These are phyloP conservation scores for Lepiota venenata DNA, from an alignment of 768 basidiomycete genomes.

Conservation along the genomic window DNA sequence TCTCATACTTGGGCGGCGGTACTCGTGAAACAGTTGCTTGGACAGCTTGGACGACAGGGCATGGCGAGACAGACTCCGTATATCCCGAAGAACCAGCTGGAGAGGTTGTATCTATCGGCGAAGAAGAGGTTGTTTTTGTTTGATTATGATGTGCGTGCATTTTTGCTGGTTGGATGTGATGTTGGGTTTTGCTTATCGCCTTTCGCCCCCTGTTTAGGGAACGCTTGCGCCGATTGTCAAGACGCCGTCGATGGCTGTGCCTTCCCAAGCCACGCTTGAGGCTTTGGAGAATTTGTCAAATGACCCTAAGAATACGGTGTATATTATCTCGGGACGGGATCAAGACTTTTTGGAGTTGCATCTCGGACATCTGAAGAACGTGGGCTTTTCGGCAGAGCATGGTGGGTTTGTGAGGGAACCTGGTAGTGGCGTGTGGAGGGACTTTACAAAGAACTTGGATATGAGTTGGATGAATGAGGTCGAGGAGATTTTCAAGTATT, in stretches of 20 bases:
- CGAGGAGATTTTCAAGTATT: constrained; percentile 92
- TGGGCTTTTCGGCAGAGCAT: constrained; percentile 96
- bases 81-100: constrained; percentile 61
- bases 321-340: constrained; percentile 97
- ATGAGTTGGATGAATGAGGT: constrained; percentile 99
- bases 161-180: not conserved
- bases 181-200: too few relatives aligned
- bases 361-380: constrained; percentile 73
- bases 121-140: constrained; percentile 89
- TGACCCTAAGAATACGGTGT: constrained; percentile 90
- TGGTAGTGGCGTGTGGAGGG: constrained; percentile 65
- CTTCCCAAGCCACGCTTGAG: constrained; percentile 67
- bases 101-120: constrained; percentile 59
- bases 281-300: constrained; percentile 68
- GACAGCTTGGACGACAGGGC: constrained; percentile 74
- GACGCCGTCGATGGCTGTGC: constrained; percentile 82
- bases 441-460: constrained; percentile 89
- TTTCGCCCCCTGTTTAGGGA: too few relatives aligned
- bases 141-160: constrained; percentile 81
- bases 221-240: constrained; percentile 98
- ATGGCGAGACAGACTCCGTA: constrained; percentile 84
- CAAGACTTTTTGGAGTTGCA: constrained; percentile 89
- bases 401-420: constrained; percentile 87
- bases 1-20: constrained; percentile 94
- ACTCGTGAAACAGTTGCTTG: constrained; percentile 83